Conservation (phyloP, 306 rosid species). For the Leucaena leucocephala region DNA sequence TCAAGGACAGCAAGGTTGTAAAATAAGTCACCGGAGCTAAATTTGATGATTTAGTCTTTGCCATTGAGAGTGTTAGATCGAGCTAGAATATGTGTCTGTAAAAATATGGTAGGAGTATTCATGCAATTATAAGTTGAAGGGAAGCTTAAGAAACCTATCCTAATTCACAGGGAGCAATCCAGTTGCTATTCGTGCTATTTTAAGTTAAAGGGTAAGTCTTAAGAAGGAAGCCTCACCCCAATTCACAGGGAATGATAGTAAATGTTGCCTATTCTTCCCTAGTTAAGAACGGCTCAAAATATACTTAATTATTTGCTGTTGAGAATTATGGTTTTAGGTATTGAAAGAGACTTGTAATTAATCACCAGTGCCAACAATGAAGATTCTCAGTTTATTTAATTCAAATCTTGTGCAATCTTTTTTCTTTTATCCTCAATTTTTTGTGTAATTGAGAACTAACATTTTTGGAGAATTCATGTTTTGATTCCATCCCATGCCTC, state of each 20-base stretch:
- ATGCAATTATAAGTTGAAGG: conserved; percentile 33
- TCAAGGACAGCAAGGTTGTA: conserved; percentile 76
- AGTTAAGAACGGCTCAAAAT: conserved; percentile 26
- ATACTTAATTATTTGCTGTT: background rate
- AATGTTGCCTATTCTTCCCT: conserved; percentile 20
- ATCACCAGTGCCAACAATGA: background rate
- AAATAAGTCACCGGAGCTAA: conserved; percentile 94
- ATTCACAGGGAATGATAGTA: background rate
- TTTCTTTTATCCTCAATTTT: too few species aligned
- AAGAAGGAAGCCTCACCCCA: conserved; percentile 36
- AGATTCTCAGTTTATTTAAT: background rate
- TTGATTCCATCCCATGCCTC: background rate
- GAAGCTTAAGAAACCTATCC: conserved; percentile 33
- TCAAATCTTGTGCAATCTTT: background rate
- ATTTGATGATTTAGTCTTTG: conserved; percentile 77
- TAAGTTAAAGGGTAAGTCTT: conserved; percentile 4
- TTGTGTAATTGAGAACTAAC: background rate
- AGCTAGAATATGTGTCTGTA: conserved; percentile 40
- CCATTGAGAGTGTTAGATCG: conserved; percentile 74
- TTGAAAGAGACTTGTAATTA: background rate
- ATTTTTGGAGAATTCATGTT: background rate
- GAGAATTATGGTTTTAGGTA: background rate
- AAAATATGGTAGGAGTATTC: conserved; percentile 41
- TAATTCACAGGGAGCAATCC: background rate
- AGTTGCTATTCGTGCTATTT: conserved; percentile 20